Conservation (phyloP, 2,329 filamentous ascomycete species). For the Teratosphaeria epicoccoides region DNA sequence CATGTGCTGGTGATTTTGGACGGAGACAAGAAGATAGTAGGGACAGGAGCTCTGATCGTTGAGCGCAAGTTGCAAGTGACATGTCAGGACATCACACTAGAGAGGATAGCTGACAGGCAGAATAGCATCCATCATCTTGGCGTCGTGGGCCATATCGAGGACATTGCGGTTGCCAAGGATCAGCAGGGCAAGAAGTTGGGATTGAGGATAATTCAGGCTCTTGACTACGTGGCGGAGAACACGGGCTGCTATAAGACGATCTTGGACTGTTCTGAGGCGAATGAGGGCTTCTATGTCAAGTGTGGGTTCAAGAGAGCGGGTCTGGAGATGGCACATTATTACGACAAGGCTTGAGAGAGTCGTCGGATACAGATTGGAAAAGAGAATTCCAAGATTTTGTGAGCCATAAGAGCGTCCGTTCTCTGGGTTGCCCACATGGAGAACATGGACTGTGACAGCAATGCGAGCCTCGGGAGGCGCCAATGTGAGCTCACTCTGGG, state of each 20-base stretch:
- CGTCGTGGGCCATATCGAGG: constrained; percentile 88
- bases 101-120: neutral
- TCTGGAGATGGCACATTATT: constrained; percentile 95
- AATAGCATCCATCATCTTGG: constrained; percentile 62
- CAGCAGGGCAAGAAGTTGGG: constrained; percentile 97
- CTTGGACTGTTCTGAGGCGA: constrained; percentile 88
- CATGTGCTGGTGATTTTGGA: constrained; percentile 82
- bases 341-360: constrained; percentile 28
- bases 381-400: neutral
- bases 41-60: constrained; percentile 78
- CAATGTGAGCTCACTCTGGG: too few species aligned
- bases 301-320: constrained; percentile 90
- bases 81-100: neutral
- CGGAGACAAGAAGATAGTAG: constrained; percentile 61
- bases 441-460: too few species aligned
- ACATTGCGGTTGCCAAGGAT: constrained; percentile 88
- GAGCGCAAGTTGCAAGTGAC: constrained; percentile 78
- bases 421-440: too few species aligned
- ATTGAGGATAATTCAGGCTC: constrained; percentile 80
- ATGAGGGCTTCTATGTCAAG: constrained; percentile 97
- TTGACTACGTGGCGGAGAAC: constrained; percentile 77
- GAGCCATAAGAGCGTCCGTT: too few species aligned
- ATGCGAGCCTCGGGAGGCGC: too few species aligned
- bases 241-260: constrained; percentile 96
- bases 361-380: neutral